Conservation (phyloP, 1,284 basidiomycete species). For the Ganoderma leucocontextum region DNA sequence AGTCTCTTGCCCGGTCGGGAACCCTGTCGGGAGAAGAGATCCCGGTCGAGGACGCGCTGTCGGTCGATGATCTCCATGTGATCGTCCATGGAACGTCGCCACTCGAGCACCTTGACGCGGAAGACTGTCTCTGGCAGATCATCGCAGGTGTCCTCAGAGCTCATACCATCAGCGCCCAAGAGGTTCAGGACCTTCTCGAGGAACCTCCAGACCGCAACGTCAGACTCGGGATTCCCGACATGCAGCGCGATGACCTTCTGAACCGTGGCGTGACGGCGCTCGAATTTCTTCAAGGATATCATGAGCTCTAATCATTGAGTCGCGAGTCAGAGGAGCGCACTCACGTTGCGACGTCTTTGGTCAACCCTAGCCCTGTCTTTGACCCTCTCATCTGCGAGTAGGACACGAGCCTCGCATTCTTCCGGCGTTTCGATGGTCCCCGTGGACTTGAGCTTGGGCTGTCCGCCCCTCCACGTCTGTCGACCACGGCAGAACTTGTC, state of each 20-base stretch:
- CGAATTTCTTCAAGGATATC: neutral
- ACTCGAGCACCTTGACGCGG: conserved; percentile 6
- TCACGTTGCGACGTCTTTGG: neutral
- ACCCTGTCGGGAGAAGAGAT: neutral
- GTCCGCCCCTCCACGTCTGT: neutral
- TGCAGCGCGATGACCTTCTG: neutral
- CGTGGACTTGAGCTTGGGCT: conserved; percentile 7
- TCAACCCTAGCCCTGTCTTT: neutral
- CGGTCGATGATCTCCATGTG: conserved; percentile 1
- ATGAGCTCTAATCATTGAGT: neutral
- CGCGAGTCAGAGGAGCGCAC: neutral
- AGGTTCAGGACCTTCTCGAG: neutral
- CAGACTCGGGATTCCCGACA: neutral
- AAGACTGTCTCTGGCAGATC: neutral
- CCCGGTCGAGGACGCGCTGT: neutral
- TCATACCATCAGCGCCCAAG: neutral
- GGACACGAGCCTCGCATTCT: conserved; percentile 1
- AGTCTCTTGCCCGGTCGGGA: neutral
- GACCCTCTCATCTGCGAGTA: neutral
- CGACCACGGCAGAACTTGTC: neutral
- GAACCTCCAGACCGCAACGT: neutral
- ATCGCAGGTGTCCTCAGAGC: neutral
- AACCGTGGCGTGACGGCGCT: neutral
- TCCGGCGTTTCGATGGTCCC: neutral
- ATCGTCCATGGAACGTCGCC: neutral